These are phyloP conservation scores for Striga hermonthica DNA, from an alignment of 305 asterid species.

Conservation along the genomic window DNA sequence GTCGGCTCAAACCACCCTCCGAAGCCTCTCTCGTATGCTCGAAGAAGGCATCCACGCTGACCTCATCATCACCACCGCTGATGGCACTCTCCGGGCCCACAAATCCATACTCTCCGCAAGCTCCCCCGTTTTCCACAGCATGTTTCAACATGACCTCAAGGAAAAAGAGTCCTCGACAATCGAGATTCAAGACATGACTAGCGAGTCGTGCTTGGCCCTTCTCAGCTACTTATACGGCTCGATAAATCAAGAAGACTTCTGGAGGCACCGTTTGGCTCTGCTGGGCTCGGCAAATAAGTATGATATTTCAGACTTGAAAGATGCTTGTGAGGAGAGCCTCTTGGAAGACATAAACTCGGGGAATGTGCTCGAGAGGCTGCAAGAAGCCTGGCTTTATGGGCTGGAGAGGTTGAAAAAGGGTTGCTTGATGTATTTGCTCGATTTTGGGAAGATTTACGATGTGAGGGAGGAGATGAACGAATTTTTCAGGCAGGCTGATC, in stretches of 20 bases:
- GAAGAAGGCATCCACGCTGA: slow-evolving; percentile 78
- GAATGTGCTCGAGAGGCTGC: slow-evolving; percentile 88
- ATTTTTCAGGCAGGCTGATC: slow-evolving; percentile 73
- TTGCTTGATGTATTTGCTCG: slow-evolving; percentile 78
- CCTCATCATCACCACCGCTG: slow-evolving; percentile 78
- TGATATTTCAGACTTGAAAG: slow-evolving; percentile 69
- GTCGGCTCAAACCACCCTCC: slow-evolving; percentile 70
- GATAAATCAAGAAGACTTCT: slow-evolving; percentile 74
- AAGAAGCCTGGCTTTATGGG: slow-evolving; percentile 93
- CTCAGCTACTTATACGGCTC: slow-evolving; percentile 76
- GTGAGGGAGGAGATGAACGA: slow-evolving; percentile 71
- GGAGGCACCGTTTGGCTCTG: slow-evolving; percentile 83
- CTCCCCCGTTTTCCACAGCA: slow-evolving; percentile 86
- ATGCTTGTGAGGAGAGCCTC: slow-evolving; percentile 83
- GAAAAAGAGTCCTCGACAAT: slow-evolving; percentile 89
- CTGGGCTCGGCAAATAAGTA: slow-evolving; percentile 88
- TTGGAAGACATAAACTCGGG: slow-evolving; percentile 79
- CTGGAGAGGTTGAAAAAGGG: slow-evolving; percentile 77
- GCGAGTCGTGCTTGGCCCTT: slow-evolving; percentile 78
- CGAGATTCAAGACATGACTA: slow-evolving; percentile 77
- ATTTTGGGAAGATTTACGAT: slow-evolving; percentile 91
- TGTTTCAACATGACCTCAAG: slow-evolving; percentile 81
- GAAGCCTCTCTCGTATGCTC: slow-evolving; percentile 88
- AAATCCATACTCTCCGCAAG: slow-evolving; percentile 79
- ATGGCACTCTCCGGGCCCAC: slow-evolving; percentile 73